phyloP scores from a whole-genome alignment of 176 grass and related monocot genomes.

The Elymus sibiricus region DNA sequence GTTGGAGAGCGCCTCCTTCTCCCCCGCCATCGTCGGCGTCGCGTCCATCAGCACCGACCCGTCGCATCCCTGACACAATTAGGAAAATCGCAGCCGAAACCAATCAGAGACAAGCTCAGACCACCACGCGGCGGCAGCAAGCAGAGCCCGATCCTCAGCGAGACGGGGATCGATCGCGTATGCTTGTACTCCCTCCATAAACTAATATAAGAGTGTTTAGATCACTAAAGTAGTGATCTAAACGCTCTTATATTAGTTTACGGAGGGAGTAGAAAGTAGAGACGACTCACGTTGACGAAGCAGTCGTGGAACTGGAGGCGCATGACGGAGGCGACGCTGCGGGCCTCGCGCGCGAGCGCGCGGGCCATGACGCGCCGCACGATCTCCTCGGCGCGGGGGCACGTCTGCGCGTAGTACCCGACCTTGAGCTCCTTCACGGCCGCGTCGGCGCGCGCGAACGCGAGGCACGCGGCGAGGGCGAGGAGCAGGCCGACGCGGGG shows the following conservation, averaged over 20 bases:
- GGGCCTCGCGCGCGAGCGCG: slow-evolving; percentile 55
- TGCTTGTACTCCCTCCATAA: too few species aligned
- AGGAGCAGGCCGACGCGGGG: background rate
- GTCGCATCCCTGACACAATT: slow-evolving; percentile 62
- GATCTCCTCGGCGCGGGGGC: slow-evolving; percentile 68
- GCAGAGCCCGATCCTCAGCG: background rate
- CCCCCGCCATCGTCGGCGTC: slow-evolving; percentile 61
- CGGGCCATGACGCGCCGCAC: slow-evolving; percentile 53
- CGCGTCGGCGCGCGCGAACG: background rate
- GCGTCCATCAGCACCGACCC: slow-evolving; percentile 87
- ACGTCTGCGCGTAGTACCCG: slow-evolving; percentile 82
- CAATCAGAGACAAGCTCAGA: background rate
- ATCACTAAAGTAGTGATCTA: too few species aligned
- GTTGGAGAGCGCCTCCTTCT: slow-evolving; percentile 90
- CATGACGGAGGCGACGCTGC: slow-evolving; percentile 93
- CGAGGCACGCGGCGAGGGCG: background rate
- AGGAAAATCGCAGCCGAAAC: background rate
- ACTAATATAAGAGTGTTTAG: too few species aligned
- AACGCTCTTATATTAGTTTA: too few species aligned
- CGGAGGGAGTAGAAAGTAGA: too few species aligned
- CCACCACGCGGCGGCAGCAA: background rate
- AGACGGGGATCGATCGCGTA: background rate
- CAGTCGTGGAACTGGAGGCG: slow-evolving; percentile 98
- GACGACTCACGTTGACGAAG: slow-evolving; percentile 78
- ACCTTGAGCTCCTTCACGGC: slow-evolving; percentile 39